Evolutionary conservation across 73 alveolate species (phyloP).

Genomic region (Paramecium primaurelia): DNA sequence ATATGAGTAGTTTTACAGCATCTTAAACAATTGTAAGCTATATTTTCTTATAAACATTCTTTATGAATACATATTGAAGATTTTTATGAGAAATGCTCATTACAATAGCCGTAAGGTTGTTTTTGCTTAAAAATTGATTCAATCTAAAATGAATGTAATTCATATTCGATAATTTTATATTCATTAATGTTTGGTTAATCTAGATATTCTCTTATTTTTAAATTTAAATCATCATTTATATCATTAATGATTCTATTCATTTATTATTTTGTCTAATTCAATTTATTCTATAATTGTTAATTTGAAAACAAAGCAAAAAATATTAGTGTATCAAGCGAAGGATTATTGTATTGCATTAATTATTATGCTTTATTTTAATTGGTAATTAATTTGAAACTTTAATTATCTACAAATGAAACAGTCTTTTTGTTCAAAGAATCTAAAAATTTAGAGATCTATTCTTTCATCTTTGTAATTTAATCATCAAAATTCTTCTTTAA

Average conservation of each 20-base stretch:
- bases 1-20: not conserved
- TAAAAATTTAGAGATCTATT: no score
- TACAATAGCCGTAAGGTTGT: not conserved
- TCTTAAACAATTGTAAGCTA: not conserved
- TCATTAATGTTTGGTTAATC: not conserved
- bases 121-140: not conserved
- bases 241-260: not conserved
- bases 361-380: not conserved
- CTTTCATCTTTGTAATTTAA: no score
- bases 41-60: not conserved
- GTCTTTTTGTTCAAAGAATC: no score
- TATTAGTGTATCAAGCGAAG: not conserved
- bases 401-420: no score
- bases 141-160: not conserved
- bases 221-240: not conserved
- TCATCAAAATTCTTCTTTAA: no score
- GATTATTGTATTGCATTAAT: not conserved
- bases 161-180: not conserved
- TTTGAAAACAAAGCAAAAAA: not conserved
- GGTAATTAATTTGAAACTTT: not conserved
- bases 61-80: not conserved
- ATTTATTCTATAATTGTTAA: no score
- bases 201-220: not conserved
- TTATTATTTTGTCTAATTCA: not conserved
- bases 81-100: not conserved